These are phyloP conservation scores for Paecilomyces fulvus DNA, from an alignment of 2,329 filamentous ascomycete genomes.

Conservation along the genomic window DNA sequence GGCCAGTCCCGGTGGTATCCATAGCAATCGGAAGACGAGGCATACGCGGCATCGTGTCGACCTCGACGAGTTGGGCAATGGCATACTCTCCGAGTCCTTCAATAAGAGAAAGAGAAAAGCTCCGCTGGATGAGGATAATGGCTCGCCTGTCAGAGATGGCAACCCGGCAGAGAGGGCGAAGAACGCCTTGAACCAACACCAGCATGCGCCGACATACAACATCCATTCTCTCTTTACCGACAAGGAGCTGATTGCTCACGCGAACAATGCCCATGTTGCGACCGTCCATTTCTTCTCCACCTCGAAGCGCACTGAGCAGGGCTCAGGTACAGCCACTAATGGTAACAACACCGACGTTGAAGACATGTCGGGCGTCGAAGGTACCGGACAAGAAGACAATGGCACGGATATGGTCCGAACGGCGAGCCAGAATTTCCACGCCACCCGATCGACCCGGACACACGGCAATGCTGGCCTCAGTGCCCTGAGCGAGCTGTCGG, in stretches of 20 bases:
- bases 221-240: constrained; percentile 59
- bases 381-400: constrained; percentile 33
- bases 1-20: constrained; percentile 52
- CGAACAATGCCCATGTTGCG: constrained; percentile 52
- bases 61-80: constrained; percentile 44
- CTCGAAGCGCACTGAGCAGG: constrained; percentile 39
- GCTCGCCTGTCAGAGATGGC: constrained; percentile 48
- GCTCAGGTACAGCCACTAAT: constrained; percentile 27
- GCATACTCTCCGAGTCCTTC: constrained; percentile 38
- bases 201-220: constrained; percentile 51
- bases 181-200: constrained; percentile 46
- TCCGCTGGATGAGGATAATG: constrained; percentile 47
- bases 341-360: constrained; percentile 36
- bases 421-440: constrained; percentile 48
- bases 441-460: constrained; percentile 45
- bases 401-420: constrained; percentile 53
- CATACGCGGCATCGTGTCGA: constrained; percentile 52
- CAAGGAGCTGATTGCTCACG: constrained; percentile 55
- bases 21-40: constrained; percentile 55
- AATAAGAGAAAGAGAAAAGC: constrained; percentile 53
- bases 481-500: constrained; percentile 49
- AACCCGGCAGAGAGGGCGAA: constrained; percentile 46
- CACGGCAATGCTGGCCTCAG: constrained; percentile 46
- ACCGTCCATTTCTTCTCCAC: constrained; percentile 52
- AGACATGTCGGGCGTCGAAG: constrained; percentile 24